Percentiles rank a stretch among this genome's conserved stretches.
These are phyloP conservation scores for Magnolia officinalis DNA, from an alignment of 164 flowering plant genomes.

Conservation along the genomic window DNA sequence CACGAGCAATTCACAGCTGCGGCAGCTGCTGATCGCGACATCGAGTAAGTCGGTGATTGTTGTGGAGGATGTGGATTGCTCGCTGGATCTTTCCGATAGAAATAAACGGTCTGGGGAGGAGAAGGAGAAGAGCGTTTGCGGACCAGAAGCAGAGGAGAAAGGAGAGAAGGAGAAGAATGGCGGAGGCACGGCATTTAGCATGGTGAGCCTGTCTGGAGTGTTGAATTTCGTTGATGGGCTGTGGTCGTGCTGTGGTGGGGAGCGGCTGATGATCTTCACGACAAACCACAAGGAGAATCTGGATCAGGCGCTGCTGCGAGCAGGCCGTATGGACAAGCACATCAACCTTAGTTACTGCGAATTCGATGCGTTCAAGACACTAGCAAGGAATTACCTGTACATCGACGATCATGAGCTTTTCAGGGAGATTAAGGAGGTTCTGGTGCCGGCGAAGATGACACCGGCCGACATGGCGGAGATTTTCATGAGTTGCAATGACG, in stretches of 20 bases:
- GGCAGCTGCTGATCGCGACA: slow-evolving; percentile 26
- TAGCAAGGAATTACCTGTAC: slow-evolving; percentile 24
- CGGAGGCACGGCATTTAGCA: background rate
- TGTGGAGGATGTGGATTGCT: slow-evolving; percentile 33
- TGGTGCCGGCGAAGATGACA: slow-evolving; percentile 20
- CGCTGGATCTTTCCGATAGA: slow-evolving; percentile 25
- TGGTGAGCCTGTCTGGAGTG: slow-evolving; percentile 12
- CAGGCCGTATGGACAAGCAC: slow-evolving; percentile 35
- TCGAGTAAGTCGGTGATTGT: slow-evolving; percentile 31
- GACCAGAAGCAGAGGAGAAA: background rate
- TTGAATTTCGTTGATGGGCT: slow-evolving; percentile 34
- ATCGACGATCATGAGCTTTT: slow-evolving; percentile 19
- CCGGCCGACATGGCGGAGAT: slow-evolving; percentile 32
- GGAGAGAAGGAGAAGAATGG: background rate
- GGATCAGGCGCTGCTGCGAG: slow-evolving; percentile 24
- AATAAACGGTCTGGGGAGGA: slow-evolving; percentile 5
- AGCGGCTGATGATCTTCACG: slow-evolving; percentile 31
- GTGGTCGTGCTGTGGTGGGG: slow-evolving; percentile 36
- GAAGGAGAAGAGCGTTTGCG: background rate
- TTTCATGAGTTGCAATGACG: slow-evolving; percentile 33
- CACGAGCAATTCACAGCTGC: slow-evolving; percentile 25
- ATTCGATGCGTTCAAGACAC: slow-evolving; percentile 18
- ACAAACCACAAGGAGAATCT: slow-evolving; percentile 34
- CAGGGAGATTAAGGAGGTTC: slow-evolving; percentile 14
- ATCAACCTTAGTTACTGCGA: slow-evolving; percentile 24